These are phyloP conservation scores for Argentina anserina DNA, from an alignment of 306 rosid species.

Conservation along the genomic window DNA sequence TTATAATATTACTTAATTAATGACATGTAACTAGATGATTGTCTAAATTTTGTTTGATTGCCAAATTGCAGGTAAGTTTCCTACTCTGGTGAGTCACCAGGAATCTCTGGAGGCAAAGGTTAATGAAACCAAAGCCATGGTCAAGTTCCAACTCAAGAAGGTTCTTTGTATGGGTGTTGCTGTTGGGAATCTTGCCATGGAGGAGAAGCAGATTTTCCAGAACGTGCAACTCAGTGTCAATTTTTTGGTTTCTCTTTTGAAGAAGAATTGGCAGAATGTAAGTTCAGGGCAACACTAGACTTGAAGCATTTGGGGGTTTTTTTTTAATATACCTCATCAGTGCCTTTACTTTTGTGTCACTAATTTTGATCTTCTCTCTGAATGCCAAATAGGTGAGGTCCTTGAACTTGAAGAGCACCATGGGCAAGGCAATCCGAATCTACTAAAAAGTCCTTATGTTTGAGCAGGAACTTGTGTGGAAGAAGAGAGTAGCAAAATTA, in stretches of 20 bases:
- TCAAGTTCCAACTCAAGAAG: slow-evolving; percentile 73
- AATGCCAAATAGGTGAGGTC: slow-evolving; percentile 51
- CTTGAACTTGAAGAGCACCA: slow-evolving; percentile 60
- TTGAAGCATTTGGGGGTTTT: not conserved
- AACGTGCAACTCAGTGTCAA: slow-evolving; percentile 69
- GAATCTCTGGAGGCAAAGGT: slow-evolving; percentile 69
- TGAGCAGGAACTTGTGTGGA: not conserved
- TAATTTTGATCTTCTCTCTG: slow-evolving; percentile 4
- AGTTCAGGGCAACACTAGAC: slow-evolving; percentile 15
- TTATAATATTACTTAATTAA: no score
- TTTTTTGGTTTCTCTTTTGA: slow-evolving; percentile 69
- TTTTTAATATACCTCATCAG: not conserved
- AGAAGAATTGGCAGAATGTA: slow-evolving; percentile 83
- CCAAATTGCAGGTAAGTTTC: slow-evolving; percentile 56
- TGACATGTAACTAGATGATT: no score
- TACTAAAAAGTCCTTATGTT: slow-evolving; percentile 26
- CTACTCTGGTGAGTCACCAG: slow-evolving; percentile 65
- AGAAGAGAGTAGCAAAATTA: not conserved
- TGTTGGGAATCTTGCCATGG: slow-evolving; percentile 69
- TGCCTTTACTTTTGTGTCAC: not conserved
- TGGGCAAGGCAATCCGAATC: slow-evolving; percentile 62
- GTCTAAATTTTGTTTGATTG: not conserved
- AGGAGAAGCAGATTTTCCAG: slow-evolving; percentile 73
- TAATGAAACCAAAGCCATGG: slow-evolving; percentile 70
- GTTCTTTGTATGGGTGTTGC: slow-evolving; percentile 87